Percentiles rank a stretch among this genome's conserved stretches.
phyloP scores from a whole-genome alignment of 441 rosid genomes.

The Biscutella auriculata region DNA sequence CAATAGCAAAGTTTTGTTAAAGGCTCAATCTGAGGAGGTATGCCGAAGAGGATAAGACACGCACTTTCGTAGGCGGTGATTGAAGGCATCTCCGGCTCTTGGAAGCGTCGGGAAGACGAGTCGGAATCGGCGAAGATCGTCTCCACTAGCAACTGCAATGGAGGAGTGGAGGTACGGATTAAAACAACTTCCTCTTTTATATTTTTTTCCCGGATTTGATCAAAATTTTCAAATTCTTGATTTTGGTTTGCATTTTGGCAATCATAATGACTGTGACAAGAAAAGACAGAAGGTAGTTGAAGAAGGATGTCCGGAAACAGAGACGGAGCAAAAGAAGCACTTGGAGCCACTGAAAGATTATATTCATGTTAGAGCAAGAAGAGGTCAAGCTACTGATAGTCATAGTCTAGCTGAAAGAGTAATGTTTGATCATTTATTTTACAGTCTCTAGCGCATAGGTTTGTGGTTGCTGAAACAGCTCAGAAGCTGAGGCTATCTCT shows the following conservation, averaged over 20 bases:
- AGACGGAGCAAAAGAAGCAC: slow-evolving; percentile 36
- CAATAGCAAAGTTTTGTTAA: too few relatives aligned
- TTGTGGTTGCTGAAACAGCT: too few relatives aligned
- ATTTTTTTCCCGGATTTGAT: not conserved
- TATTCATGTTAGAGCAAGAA: slow-evolving; percentile 84
- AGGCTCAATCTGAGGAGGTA: too few relatives aligned
- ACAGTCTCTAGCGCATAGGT: too few relatives aligned
- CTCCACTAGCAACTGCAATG: slow-evolving; percentile 42
- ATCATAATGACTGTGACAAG: slow-evolving; percentile 18
- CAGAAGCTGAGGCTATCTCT: too few relatives aligned
- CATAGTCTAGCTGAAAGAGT: too few relatives aligned
- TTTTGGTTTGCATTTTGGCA: too few relatives aligned
- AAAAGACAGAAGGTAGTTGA: slow-evolving; percentile 29
- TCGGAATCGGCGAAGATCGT: slow-evolving; percentile 32
- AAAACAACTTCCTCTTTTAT: too few relatives aligned
- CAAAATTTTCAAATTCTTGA: too few relatives aligned
- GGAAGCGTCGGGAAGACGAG: slow-evolving; percentile 47
- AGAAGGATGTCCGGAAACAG: slow-evolving; percentile 42
- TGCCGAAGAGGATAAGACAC: slow-evolving; percentile 31
- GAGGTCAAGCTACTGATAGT: slow-evolving; percentile 95
- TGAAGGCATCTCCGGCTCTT: slow-evolving; percentile 23
- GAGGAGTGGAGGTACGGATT: slow-evolving; percentile 38
- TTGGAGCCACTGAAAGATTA: slow-evolving; percentile 67
- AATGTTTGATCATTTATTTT: too few relatives aligned
- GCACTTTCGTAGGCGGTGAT: slow-evolving; percentile 14